A percentile compares a stretch with the other conserved stretches of the same genome.
Evolutionary conservation across 768 basidiomycete genomes (phyloP).

Genomic region (Goffeauzyma gilvescens): DNA sequence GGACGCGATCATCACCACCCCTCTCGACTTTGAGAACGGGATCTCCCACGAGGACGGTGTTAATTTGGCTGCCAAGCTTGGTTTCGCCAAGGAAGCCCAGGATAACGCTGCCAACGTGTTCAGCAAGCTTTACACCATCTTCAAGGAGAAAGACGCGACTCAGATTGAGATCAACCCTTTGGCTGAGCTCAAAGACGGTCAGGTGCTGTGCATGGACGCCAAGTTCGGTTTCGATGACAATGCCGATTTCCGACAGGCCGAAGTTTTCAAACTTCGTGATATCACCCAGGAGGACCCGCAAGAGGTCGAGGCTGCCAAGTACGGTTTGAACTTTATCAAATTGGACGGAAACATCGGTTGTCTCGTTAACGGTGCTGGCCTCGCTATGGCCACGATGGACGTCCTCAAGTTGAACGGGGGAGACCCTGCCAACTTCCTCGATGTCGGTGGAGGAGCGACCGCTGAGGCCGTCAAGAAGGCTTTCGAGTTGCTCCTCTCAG

Average conservation of each 20-base stretch:
- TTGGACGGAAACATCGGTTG: constrained; percentile 93
- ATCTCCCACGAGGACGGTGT: constrained; percentile 54
- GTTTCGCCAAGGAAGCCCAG: constrained; percentile 58
- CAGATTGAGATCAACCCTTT: constrained; percentile 99
- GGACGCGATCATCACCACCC: constrained; percentile 80
- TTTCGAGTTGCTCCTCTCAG: constrained; percentile 78
- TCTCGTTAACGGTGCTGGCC: constrained; percentile 91
- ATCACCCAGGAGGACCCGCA: constrained; percentile 88
- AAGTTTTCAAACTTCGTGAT: constrained; percentile 74
- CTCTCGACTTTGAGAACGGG: constrained; percentile 67
- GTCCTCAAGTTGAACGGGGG: constrained; percentile 87
- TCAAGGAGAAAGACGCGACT: constrained; percentile 97
- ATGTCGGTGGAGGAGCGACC: constrained; percentile 91
- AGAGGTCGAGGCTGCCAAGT: constrained; percentile 93
- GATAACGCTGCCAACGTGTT: constrained; percentile 83
- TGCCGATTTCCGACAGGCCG: constrained; percentile 89
- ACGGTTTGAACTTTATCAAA: constrained; percentile 94
- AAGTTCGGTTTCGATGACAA: constrained; percentile 99
- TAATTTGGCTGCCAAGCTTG: constrained; percentile 68
- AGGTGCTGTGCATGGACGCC: constrained; percentile 97
- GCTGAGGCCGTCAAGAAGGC: constrained; percentile 99
- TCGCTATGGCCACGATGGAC: constrained; percentile 99
- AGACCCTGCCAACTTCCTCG: constrained; percentile 94
- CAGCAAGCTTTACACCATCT: constrained; percentile 80
- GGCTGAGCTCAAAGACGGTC: constrained; percentile 75